phyloP scores from a whole-genome alignment of 75 land plant genomes.

The Cupressus sempervirens region DNA sequence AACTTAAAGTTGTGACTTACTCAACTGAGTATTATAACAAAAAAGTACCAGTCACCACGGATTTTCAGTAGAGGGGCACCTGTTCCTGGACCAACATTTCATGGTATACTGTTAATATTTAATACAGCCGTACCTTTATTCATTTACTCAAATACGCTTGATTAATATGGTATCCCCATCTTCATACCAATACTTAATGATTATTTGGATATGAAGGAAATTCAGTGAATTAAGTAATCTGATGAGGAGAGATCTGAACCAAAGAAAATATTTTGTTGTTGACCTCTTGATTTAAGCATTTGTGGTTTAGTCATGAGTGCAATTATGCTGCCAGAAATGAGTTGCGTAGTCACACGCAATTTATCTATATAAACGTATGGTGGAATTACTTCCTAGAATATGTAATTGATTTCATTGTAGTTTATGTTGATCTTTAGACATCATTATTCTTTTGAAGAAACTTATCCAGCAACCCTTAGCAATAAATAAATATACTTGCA shows the following conservation, averaged over 20 bases:
- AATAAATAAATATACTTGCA: neutral
- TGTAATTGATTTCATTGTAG: neutral
- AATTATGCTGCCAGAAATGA: neutral
- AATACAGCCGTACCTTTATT: no score
- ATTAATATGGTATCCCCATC: neutral
- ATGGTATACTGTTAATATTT: no score
- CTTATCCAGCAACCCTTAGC: neutral
- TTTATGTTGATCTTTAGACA: neutral
- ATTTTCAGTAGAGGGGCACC: neutral
- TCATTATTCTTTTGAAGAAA: neutral
- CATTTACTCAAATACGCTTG: neutral
- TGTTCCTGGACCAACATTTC: neutral
- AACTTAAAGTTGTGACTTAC: constrained; percentile 12
- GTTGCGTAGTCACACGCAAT: neutral
- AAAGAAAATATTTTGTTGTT: neutral
- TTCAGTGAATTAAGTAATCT: neutral
- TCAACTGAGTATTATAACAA: neutral
- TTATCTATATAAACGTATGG: neutral
- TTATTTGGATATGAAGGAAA: neutral
- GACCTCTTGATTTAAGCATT: neutral
- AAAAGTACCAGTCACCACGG: neutral
- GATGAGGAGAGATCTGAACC: neutral
- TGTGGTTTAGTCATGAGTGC: neutral
- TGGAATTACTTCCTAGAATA: neutral
- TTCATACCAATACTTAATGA: neutral